Evolutionary conservation across 441 rosid genomes (phyloP), one percentile per base, ranked within the genome.

Genomic region (Euphorbia corollata): DNA sequence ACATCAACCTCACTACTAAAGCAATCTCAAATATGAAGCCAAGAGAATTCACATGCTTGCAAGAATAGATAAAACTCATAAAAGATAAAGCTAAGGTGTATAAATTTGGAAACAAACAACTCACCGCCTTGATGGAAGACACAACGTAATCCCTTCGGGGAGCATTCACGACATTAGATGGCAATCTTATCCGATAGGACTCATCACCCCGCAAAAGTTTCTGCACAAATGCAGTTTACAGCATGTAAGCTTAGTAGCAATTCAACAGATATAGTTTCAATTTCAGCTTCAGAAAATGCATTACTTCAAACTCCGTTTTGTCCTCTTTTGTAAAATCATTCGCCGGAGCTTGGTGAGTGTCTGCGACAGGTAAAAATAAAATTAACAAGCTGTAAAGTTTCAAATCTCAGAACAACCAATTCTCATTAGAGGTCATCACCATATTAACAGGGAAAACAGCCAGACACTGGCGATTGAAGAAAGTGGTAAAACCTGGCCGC

Each of bases 51-150:
- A 56, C 60, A 56, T 58, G 4, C 4, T 54, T 8, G 20, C 30
- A 22, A 54, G 30, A 57, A 57, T n/a, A n/a, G n/a, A 27, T 8
- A 0, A 53, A 2, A 45, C n/a, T n/a, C 1, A 45, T 27, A 57
- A 24, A 27, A 27, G 36, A 3, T 57, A 23, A 24, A 57, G 60
- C 60, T 57, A 6, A 8, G 59, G 32, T 55, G 32, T 8, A 22
- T 20, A 13, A 57, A 69, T 67, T 63, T 23, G 9, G 8, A 27
- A 24, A 32, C 9, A 23, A 48, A 63, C 36, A 43, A 83, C 92
- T 82, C 77, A 91, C 99, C 18, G 97, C 97, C 83, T 88, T 91
- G 32, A 89, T 87, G 9, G 99, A 89, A 22, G 99, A 85, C 71
- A 88, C 74, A 63, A 87, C 79, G 71, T 74, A 85, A 58, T 86